Conservation (phyloP, 129 eudicot species). For the carrot (Daucus carota) region DH1_v3.0 NC_030388.2:26304501-26305000, state of each 20-base stretch:
- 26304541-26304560: constrained; percentile 20
- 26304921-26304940: constrained; percentile 57
- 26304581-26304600: constrained; percentile 42
- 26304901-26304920: constrained; percentile 29
- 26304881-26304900: neutral
- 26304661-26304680: constrained; percentile 44
- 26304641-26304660: constrained; percentile 44
- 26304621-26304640: constrained; percentile 42
- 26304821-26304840: too few species aligned
- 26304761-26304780: too few species aligned
- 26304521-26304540: neutral
- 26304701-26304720: constrained; percentile 37
- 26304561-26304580: constrained; percentile 47
- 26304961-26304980: constrained; percentile 61
- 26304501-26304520: neutral
- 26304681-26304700: constrained; percentile 52
- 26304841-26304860: too few species aligned
- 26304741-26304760: too few species aligned
- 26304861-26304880: too few species aligned
- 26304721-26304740: too few species aligned
- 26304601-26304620: constrained; percentile 54
- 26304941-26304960: constrained; percentile 65
- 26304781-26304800: too few species aligned
- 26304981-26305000: constrained; percentile 48
- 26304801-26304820: too few species aligned